Evolutionary conservation across 2,329 filamentous ascomycete species (phyloP).

Genomic region (Fusarium decemcellulare): DNA sequence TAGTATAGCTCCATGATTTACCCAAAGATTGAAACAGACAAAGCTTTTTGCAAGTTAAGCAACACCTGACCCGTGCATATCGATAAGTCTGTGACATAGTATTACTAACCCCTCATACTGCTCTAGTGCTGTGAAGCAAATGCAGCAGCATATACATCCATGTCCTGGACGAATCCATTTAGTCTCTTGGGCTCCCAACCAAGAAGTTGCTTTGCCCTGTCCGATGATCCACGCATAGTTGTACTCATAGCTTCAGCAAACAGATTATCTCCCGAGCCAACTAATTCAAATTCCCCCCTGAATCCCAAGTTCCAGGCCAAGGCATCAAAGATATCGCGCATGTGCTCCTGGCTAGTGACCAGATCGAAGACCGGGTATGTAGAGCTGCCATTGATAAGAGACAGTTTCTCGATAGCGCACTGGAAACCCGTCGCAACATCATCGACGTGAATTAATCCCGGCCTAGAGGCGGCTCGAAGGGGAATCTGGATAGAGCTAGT

Average conservation of each 20-base stretch:
- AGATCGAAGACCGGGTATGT: constrained; percentile 2
- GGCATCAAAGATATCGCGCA: neutral
- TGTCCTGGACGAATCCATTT: neutral
- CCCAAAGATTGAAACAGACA: no score
- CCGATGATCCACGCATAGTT: neutral
- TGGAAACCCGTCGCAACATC: constrained; percentile 7
- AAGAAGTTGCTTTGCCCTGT: neutral
- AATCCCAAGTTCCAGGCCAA: neutral
- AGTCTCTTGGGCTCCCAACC: neutral
- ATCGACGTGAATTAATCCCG: constrained; percentile 2
- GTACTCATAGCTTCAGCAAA: constrained; percentile 6
- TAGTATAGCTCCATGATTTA: no score
- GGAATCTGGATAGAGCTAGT: neutral
- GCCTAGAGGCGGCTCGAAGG: neutral
- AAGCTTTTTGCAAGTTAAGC: no score
- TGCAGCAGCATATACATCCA: constrained; percentile 5
- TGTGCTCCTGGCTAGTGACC: neutral
- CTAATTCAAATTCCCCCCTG: neutral
- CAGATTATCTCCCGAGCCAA: neutral
- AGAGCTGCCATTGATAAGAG: constrained; percentile 1
- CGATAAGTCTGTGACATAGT: neutral
- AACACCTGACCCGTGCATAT: no score
- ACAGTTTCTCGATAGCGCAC: neutral
- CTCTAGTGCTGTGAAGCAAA: neutral
- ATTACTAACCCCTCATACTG: accelerated